phyloP scores from a whole-genome alignment of 495 filamentous ascomycete genomes.

The Alectoria sarmentosa region DNA sequence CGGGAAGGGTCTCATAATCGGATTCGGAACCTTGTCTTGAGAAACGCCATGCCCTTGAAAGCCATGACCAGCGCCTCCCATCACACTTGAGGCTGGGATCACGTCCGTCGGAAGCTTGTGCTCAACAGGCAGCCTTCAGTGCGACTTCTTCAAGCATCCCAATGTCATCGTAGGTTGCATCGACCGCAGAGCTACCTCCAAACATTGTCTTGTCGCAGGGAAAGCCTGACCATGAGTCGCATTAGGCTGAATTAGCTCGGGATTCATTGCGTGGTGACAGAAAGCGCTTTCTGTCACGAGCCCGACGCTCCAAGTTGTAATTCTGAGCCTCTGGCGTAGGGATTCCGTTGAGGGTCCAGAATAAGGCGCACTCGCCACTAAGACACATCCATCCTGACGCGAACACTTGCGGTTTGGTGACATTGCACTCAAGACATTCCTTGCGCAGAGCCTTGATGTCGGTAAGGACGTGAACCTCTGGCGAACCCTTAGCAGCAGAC shows the following conservation, averaged over 20 bases:
- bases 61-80: conserved; percentile 29
- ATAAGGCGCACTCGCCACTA: conserved; percentile 44
- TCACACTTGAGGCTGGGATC: conserved; percentile 34
- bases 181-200: conserved; percentile 59
- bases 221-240: conserved; percentile 29
- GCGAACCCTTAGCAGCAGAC: conserved; percentile 49
- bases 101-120: conserved; percentile 32
- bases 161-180: conserved; percentile 55
- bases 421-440: conserved; percentile 38
- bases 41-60: conserved; percentile 23
- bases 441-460: conserved; percentile 26
- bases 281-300: conserved; percentile 33
- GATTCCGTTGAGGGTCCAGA: conserved; percentile 44
- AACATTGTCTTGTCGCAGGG: conserved; percentile 34
- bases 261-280: conserved; percentile 34
- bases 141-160: conserved; percentile 59
- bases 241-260: conserved; percentile 37
- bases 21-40: neutral
- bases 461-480: conserved; percentile 24
- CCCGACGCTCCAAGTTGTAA: conserved; percentile 43
- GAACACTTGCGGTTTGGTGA: conserved; percentile 40
- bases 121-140: conserved; percentile 42
- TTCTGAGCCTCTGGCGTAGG: conserved; percentile 33
- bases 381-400: conserved; percentile 66
- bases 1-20: too few relatives aligned